Percentiles rank a stretch among this genome's conserved stretches.
Evolutionary conservation across 345 rosid genomes (phyloP).

Genomic region (Eucalyptus brandiana): DNA sequence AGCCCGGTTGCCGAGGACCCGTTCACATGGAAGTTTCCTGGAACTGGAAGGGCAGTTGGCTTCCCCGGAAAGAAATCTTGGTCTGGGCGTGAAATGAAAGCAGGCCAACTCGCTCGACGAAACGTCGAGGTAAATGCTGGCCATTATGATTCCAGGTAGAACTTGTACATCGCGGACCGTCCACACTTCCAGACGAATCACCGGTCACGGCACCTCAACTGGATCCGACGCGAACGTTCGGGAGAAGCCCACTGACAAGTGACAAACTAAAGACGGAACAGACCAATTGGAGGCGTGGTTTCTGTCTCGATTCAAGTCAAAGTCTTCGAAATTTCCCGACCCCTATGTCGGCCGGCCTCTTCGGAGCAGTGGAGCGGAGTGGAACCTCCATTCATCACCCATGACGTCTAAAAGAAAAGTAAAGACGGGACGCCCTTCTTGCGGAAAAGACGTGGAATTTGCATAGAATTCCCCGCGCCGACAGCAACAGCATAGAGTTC

Average conservation of each 20-base stretch:
- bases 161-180: background rate
- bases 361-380: background rate
- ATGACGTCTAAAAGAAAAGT: background rate
- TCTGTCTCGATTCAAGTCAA: background rate
- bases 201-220: background rate
- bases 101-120: background rate
- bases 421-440: background rate
- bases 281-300: background rate
- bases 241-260: background rate
- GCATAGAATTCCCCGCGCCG: background rate
- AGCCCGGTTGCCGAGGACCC: background rate
- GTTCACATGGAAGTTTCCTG: background rate
- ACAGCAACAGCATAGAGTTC: background rate
- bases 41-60: background rate
- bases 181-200: background rate
- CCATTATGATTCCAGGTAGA: background rate
- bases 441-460: background rate
- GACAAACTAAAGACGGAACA: background rate
- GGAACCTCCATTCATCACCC: background rate
- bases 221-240: background rate
- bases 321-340: background rate
- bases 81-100: background rate
- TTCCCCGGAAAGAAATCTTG: background rate
- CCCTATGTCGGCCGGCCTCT: background rate
- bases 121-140: background rate